Evolutionary conservation across 352 stramenopile species (phyloP).

Genomic region (Aphanomyces astaci): DNA sequence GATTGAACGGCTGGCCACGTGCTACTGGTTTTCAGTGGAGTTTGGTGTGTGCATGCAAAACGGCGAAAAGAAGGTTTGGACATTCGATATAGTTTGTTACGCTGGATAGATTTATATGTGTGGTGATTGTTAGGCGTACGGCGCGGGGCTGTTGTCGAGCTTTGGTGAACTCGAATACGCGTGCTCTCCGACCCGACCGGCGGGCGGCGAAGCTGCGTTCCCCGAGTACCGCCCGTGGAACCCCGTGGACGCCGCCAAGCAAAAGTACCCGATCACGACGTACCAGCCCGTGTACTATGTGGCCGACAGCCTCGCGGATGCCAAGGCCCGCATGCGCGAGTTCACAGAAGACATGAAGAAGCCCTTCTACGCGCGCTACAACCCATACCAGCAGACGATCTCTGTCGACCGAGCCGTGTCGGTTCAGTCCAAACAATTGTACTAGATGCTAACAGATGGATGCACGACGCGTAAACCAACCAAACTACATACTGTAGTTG

Average conservation of each 20-base stretch:
- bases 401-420: conserved; percentile 61
- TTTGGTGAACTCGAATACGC: conserved; percentile 97
- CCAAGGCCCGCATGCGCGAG: conserved; percentile 90
- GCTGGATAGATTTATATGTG: background rate
- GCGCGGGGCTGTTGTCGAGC: conserved; percentile 92
- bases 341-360: conserved; percentile 93
- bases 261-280: conserved; percentile 96
- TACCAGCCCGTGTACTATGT: conserved; percentile 97
- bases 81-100: background rate
- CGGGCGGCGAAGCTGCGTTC: conserved; percentile 42
- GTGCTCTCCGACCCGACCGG: conserved; percentile 61
- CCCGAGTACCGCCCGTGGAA: conserved; percentile 92
- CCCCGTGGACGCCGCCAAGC: conserved; percentile 85
- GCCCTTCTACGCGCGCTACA: conserved; percentile 93
- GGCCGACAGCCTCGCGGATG: conserved; percentile 90
- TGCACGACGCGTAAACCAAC: background rate
- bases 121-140: conserved; percentile 71
- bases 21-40: conserved; percentile 98
- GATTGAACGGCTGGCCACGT: conserved; percentile 89
- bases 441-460: background rate
- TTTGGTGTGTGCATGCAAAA: conserved; percentile 93
- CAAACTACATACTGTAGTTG: too few relatives aligned
- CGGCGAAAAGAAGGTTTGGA: conserved; percentile 84
- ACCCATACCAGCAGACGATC: conserved; percentile 88
- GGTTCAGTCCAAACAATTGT: conserved; percentile 31